Evolutionary conservation across 345 rosid species (phyloP).

Genomic region (Citrus sp.): DNA sequence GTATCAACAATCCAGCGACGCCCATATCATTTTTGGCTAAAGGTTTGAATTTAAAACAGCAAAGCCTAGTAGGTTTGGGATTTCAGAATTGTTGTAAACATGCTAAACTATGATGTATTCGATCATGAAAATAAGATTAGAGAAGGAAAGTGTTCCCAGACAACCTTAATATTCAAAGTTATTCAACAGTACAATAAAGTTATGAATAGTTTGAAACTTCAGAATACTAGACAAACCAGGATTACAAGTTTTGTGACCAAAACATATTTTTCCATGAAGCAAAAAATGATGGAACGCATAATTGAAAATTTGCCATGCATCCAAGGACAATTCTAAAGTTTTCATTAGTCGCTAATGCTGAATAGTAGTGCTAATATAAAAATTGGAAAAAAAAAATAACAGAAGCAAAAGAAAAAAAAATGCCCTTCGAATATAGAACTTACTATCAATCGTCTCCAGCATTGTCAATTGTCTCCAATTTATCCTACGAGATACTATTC

Average conservation of each 20-base stretch:
- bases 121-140: neutral
- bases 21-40: neutral
- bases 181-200: neutral
- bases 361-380: neutral
- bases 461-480: constrained; percentile 77
- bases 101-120: neutral
- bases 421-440: constrained; percentile 13
- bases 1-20: neutral
- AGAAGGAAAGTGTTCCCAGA: neutral
- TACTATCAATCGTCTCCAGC: constrained; percentile 83
- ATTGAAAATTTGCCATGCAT: neutral
- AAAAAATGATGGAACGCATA: neutral
- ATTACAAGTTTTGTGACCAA: neutral
- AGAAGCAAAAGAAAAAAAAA: neutral
- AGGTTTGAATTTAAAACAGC: neutral
- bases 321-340: neutral
- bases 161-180: neutral
- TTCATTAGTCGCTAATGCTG: neutral
- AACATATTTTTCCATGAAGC: neutral
- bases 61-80: neutral
- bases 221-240: neutral
- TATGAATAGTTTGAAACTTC: neutral
- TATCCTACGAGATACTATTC: constrained; percentile 90
- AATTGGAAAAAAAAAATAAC: neutral
- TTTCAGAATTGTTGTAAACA: neutral